Base-by-base conservation (phyloP, 768 basidiomycete genomes). In the Exidia glandulosa region DNA sequence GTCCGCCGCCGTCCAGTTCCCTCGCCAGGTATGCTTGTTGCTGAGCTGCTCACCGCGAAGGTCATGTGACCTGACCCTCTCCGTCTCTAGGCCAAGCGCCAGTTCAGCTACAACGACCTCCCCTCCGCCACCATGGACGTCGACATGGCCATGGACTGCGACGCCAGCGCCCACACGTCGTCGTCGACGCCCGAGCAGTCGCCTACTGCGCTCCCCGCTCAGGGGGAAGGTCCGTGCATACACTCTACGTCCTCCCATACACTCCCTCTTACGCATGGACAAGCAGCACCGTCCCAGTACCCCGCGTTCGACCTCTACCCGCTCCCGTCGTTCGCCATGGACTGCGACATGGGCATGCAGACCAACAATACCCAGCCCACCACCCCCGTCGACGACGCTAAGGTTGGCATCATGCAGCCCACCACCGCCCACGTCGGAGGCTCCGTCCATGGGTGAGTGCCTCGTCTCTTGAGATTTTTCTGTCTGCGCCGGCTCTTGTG, bases 331-430 rank as follows among this genome's bases (percentile, higher is more conserved):
- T 76, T 79, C 70, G 76, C 76, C 66, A 54, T 54, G 50, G 50
- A 54, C 30, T 27, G 25, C 27, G 50, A 54, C 59, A 55, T 54
- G n/a, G n/a, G n/a, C n/a, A n/a, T n/a, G n/a, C n/a, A n/a, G n/a
- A 41, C 30, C 50, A 10, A 9, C 50, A 25, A 9, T 9, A 29
- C 41, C 50, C 50, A 54, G 50, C 50, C 50, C 6, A 23, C 23
- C 41, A 45, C 41, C 19, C 41, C 41, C 9, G 41, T 45, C 41
- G 58, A 60, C 52, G 72, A 79, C 50, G 74, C 76, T 50, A 75
- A 74, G 62, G 73, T 88, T 61, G 84, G 88, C 58, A 76, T 91
- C 23, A 73, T 90, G 48, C 87, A 89, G 65, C 89, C 89, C 2
- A 75, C 75, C 41, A 45, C 5, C 9, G 25, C 50, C 50, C 50